A percentile compares a stretch with the other conserved stretches of the same genome.
Conservation (phyloP, 176 grass and related monocot species). For the Rhynchospora tenuis region DNA sequence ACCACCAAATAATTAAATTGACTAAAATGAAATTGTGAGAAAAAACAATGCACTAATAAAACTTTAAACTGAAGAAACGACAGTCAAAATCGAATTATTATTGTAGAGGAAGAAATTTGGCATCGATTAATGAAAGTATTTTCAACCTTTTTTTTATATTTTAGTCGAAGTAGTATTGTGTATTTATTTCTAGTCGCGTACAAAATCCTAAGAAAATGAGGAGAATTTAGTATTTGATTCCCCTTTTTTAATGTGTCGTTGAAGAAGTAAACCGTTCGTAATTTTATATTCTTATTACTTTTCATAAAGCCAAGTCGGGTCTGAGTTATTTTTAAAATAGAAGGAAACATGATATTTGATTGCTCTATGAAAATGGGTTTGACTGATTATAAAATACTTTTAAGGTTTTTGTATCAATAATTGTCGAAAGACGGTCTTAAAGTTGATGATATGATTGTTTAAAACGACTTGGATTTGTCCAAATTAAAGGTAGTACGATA, state of each 20-base stretch:
- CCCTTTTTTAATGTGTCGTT: not conserved
- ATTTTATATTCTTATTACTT: not conserved
- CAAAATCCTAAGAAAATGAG: not conserved
- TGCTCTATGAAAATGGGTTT: not conserved
- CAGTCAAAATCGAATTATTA: too few relatives aligned
- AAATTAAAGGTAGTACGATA: not conserved
- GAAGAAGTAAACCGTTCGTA: not conserved
- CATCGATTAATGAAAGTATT: not conserved
- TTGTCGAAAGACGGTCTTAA: not conserved
- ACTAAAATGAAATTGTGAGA: too few relatives aligned
- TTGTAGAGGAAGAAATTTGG: too few relatives aligned
- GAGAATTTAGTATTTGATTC: slow-evolving; percentile 3
- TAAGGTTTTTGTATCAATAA: not conserved
- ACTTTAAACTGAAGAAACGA: too few relatives aligned
- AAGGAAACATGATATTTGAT: not conserved
- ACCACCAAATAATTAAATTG: too few relatives aligned
- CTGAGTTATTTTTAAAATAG: not conserved
- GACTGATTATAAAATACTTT: too few relatives aligned
- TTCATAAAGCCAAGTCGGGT: not conserved
- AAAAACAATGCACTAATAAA: too few relatives aligned
- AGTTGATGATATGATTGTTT: not conserved
- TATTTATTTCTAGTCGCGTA: not conserved
- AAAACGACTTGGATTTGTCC: not conserved
- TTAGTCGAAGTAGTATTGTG: not conserved
- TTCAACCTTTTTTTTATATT: not conserved